phyloP scores from a whole-genome alignment of 2,329 filamentous ascomycete species.

The Fusarium albosuccineum region DNA sequence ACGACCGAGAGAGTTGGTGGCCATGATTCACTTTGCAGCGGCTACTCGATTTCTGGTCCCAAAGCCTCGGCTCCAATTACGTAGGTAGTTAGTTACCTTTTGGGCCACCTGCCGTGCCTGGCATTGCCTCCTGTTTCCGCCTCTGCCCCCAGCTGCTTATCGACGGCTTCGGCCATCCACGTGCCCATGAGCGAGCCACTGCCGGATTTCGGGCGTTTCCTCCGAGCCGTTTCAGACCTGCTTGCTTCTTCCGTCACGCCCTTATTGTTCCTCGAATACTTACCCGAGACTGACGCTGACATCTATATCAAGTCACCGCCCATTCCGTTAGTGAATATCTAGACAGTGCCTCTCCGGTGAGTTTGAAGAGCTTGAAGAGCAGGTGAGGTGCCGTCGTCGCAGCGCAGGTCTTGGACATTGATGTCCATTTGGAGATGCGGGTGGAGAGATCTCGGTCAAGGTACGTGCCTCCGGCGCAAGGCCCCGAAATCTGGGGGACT shows the following conservation, averaged over 20 bases:
- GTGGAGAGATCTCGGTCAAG: conserved; percentile 5
- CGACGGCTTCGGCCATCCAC: neutral
- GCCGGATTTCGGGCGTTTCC: conserved; percentile 5
- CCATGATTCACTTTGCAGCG: neutral
- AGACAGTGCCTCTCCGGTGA: no score
- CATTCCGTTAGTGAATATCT: no score
- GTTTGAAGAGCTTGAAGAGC: no score
- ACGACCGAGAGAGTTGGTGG: conserved; percentile 30
- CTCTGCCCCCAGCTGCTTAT: neutral
- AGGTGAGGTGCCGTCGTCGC: neutral
- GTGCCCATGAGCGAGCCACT: neutral
- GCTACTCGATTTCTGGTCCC: neutral
- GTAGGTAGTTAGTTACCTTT: conserved; percentile 1
- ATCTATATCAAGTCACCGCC: neutral
- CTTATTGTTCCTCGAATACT: neutral
- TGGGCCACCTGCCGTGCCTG: neutral
- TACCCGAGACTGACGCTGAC: neutral
- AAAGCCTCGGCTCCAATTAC: conserved; percentile 28
- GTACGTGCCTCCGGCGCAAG: conserved; percentile 1
- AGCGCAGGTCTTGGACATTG: neutral
- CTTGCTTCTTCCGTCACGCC: neutral
- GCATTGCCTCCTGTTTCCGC: neutral
- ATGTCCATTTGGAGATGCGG: neutral
- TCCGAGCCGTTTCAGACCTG: conserved; percentile 9
- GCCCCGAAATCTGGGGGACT: conserved; percentile 3